These are phyloP conservation scores for Spergularia azorica DNA, from an alignment of 179 eudicot species.

Conservation along the genomic window DNA sequence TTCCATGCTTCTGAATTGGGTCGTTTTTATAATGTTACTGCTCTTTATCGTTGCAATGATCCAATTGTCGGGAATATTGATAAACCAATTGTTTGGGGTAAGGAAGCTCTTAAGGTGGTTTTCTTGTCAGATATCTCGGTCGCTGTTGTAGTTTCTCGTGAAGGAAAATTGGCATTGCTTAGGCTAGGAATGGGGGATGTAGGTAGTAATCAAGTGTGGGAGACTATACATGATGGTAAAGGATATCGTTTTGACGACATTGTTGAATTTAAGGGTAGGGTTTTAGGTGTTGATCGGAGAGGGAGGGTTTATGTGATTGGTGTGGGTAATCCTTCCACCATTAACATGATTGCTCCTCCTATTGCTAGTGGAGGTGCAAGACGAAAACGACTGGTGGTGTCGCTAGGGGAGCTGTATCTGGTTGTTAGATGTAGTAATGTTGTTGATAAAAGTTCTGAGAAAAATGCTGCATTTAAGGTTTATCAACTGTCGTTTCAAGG, in stretches of 20 bases:
- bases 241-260: constrained; percentile 24
- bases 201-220: not conserved
- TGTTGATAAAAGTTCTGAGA: not conserved
- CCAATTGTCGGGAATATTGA: not conserved
- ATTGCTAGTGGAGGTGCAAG: constrained; percentile 21
- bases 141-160: not conserved
- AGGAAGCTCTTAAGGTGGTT: constrained; percentile 14
- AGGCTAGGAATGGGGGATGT: not conserved
- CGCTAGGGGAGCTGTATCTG: constrained; percentile 19
- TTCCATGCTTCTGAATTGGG: constrained; percentile 16
- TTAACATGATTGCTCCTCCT: not conserved
- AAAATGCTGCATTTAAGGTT: not conserved
- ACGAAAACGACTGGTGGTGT: constrained; percentile 29
- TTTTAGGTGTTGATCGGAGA: constrained; percentile 25
- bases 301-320: constrained; percentile 25
- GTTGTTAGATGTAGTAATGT: constrained; percentile 13
- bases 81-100: not conserved
- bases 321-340: not conserved
- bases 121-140: not conserved
- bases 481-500: not conserved
- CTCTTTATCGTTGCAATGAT: too few relatives aligned
- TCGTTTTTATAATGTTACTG: constrained; percentile 17
- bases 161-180: constrained; percentile 21
- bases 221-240: constrained; percentile 22
- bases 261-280: constrained; percentile 22